A percentile compares a stretch with the other conserved stretches of the same genome.
Evolutionary conservation across 441 rosid species (phyloP).

Genomic region (Theobroma grandiflorum): DNA sequence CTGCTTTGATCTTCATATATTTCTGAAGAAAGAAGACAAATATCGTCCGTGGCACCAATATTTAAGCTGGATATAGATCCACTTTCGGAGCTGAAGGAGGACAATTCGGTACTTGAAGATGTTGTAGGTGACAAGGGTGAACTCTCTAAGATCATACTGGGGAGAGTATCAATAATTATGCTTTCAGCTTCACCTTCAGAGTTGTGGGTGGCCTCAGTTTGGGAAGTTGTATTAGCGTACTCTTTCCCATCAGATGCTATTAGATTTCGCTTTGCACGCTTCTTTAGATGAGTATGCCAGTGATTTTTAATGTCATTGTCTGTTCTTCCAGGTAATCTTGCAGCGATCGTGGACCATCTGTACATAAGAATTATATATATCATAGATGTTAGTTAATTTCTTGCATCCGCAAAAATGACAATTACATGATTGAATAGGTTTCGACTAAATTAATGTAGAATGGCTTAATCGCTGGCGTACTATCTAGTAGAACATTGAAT

Average conservation of each 20-base stretch:
- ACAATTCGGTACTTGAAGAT: constrained; percentile 13
- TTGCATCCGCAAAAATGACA: not conserved
- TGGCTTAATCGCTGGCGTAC: not conserved
- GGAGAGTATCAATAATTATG: not conserved
- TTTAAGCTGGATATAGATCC: constrained; percentile 8
- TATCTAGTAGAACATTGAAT: not conserved
- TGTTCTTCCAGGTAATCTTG: constrained; percentile 47
- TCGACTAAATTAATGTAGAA: not conserved
- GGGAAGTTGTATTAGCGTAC: not conserved
- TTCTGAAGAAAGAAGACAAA: not conserved
- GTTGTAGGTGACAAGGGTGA: constrained; percentile 35
- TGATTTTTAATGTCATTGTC: constrained; percentile 52
- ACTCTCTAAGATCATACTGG: constrained; percentile 41
- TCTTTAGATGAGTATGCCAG: constrained; percentile 52
- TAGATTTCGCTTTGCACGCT: not conserved
- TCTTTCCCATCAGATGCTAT: not conserved
- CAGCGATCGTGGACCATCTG: constrained; percentile 57
- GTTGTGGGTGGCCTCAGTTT: not conserved
- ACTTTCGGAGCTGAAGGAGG: constrained; percentile 19
- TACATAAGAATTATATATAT: not conserved
- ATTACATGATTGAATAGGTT: not conserved
- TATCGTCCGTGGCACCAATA: constrained; percentile 3
- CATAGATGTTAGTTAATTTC: not conserved
- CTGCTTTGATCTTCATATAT: not conserved
- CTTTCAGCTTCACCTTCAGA: constrained; percentile 16